phyloP scores from a whole-genome alignment of 805 yeast species.

The Candida mattraensis region DNA sequence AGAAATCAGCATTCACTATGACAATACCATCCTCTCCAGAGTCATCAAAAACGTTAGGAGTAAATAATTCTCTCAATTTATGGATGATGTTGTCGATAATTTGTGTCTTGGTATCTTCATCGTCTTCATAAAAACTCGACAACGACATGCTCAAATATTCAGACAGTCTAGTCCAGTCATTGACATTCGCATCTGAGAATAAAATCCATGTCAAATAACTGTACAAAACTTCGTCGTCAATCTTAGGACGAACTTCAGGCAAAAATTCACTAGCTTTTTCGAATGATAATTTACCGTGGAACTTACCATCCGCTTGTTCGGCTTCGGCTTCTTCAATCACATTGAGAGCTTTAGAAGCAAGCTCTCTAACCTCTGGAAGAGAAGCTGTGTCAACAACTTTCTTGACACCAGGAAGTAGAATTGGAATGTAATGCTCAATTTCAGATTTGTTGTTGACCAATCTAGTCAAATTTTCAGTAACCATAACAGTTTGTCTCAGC shows the following conservation, averaged over 20 bases:
- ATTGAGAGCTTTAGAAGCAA: conserved; percentile 80
- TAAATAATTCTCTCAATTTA: conserved; percentile 55
- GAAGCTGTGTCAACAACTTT: conserved; percentile 89
- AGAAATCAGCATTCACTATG: conserved; percentile 91
- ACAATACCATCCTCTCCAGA: conserved; percentile 80
- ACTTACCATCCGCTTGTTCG: conserved; percentile 65
- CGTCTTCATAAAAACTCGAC: conserved; percentile 33
- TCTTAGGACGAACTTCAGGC: conserved; percentile 26
- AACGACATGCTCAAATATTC: conserved; percentile 50
- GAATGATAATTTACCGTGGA: conserved; percentile 68
- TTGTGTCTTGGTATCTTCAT: conserved; percentile 35
- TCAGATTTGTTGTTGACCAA: conserved; percentile 91
- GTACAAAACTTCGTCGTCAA: conserved; percentile 40
- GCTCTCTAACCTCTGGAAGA: conserved; percentile 92
- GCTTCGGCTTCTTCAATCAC: conserved; percentile 82
- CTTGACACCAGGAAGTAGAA: conserved; percentile 85
- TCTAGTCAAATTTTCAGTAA: conserved; percentile 92
- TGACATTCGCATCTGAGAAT: conserved; percentile 67
- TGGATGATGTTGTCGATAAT: conserved; percentile 46
- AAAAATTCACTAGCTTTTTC: conserved; percentile 53
- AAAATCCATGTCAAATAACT: conserved; percentile 54
- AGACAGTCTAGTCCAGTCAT: conserved; percentile 63
- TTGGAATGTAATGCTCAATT: conserved; percentile 84
- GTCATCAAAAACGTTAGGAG: conserved; percentile 52
- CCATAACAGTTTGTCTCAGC: conserved; percentile 93